Conservation (phyloP, 73 alveolate species). For the Urostyla sp. region DNA sequence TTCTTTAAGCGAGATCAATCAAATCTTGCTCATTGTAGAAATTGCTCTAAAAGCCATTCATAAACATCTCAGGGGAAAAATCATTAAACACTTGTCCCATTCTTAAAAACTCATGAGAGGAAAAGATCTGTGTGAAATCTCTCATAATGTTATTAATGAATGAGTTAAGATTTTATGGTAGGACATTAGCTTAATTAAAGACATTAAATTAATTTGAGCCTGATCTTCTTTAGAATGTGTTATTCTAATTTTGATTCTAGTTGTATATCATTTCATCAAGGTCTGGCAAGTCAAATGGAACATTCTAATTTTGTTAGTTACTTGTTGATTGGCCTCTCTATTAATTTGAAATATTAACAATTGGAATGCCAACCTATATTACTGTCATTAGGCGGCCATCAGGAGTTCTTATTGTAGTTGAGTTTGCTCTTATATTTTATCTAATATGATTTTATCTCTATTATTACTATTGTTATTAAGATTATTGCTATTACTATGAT, state of each 20-base stretch:
- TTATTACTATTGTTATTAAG: constrained; percentile 5
- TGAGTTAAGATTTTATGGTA: neutral
- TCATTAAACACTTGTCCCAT: constrained; percentile 21
- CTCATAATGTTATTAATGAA: constrained; percentile 24
- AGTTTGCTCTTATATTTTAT: constrained; percentile 29
- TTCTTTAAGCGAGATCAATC: constrained; percentile 36
- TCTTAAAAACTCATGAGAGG: constrained; percentile 47
- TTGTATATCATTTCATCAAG: too few relatives aligned
- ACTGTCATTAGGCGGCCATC: constrained; percentile 8
- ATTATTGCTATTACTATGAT: constrained; percentile 1
- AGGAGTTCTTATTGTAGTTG: constrained; percentile 14
- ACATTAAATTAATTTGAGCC: too few relatives aligned
- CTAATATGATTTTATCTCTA: constrained; percentile 17
- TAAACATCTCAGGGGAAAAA: constrained; percentile 41
- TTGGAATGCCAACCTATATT: constrained; percentile 13
- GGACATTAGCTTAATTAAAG: neutral
- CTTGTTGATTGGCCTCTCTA: too few relatives aligned
- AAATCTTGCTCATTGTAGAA: constrained; percentile 15
- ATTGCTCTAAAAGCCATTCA: constrained; percentile 22
- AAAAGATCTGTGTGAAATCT: constrained; percentile 20
- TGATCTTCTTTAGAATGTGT: too few relatives aligned
- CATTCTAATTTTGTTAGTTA: too few relatives aligned
- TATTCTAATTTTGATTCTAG: too few relatives aligned
- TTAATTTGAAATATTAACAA: neutral
- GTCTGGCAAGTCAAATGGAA: too few relatives aligned